Evolutionary conservation across 2,329 filamentous ascomycete genomes (phyloP), one percentile per base, ranked within the genome.

Genomic region (Aspergillus puulaauensis): DNA sequence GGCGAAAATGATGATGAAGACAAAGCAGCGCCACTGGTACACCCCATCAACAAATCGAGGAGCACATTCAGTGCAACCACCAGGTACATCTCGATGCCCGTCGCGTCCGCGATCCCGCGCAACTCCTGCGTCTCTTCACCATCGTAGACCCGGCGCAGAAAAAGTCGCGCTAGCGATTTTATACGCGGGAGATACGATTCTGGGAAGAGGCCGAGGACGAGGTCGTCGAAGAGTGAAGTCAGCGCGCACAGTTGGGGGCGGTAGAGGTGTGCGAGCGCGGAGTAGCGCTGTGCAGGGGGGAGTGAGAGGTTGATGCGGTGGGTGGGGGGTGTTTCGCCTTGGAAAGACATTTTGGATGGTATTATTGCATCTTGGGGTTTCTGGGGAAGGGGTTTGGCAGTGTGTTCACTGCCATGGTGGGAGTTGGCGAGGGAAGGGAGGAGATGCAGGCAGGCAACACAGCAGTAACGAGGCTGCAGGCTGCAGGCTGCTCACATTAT

Each of bases 1-100:
- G 27, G 9, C 3, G 27, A 59, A 58, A 40, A 67, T 66, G 46
- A 6, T 24, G 31, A 6, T 3, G 31, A 21, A 39, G 12, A 49
- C 12, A 49, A 23, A 2, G 71, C 73, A 15, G 77, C 83, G 21
- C 83, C 83, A 59, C 83, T 87, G 1, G 86, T 88, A 67, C 87
- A 89, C 2, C 86, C 86, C 72, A 89, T 81, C 37, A 89, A 74
- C 5, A 83, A 72, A 64, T 90, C 87, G 1, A 89, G 75, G 2
- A 88, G 71, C 2, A 84, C 83, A 63, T 89, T 89, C 63, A 87
- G 80, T 3, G 81, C 80, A 3, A 89, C 80, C 0, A 89, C 75
- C 0, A 88, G 70, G 62, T 86, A 84, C 68, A 88, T 75, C 1
- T 82, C 76, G 3, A 89, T 74, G 0, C 77, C 80, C 0, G 79